phyloP scores from a whole-genome alignment of 179 eudicot genomes.

The Beta macrorhiza region DNA sequence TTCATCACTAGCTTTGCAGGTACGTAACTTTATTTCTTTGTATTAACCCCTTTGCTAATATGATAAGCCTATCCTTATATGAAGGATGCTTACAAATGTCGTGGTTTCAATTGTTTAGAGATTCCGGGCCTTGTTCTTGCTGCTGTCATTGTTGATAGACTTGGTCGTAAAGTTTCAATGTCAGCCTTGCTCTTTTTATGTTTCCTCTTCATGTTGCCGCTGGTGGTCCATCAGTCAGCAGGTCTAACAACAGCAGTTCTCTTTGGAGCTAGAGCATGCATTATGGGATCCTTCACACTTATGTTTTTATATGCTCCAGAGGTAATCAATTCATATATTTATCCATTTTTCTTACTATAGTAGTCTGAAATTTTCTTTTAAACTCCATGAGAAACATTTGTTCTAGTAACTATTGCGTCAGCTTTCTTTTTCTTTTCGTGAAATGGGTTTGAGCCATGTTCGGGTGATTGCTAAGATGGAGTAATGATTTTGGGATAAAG shows the following conservation, averaged over 20 bases:
- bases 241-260: slow-evolving; percentile 60
- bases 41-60: not conserved
- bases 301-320: slow-evolving; percentile 82
- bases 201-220: slow-evolving; percentile 55
- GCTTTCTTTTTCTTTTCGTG: not conserved
- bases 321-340: slow-evolving; percentile 35
- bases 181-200: slow-evolving; percentile 54
- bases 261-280: slow-evolving; percentile 72
- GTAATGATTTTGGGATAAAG: not conserved
- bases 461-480: not conserved
- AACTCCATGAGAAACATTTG: not conserved
- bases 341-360: not conserved
- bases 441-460: not conserved
- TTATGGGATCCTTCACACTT: slow-evolving; percentile 56
- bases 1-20: slow-evolving; percentile 88
- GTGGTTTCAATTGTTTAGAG: slow-evolving; percentile 39
- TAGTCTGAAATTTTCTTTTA: not conserved
- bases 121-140: slow-evolving; percentile 67
- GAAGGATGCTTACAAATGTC: slow-evolving; percentile 3
- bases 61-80: not conserved
- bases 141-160: slow-evolving; percentile 62
- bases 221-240: slow-evolving; percentile 50
- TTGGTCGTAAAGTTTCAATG: slow-evolving; percentile 81
- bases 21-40: slow-evolving; percentile 21
- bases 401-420: not conserved